phyloP scores from a whole-genome alignment of 2,329 filamentous ascomycete genomes.

The Apiospora malaysiana region DNA sequence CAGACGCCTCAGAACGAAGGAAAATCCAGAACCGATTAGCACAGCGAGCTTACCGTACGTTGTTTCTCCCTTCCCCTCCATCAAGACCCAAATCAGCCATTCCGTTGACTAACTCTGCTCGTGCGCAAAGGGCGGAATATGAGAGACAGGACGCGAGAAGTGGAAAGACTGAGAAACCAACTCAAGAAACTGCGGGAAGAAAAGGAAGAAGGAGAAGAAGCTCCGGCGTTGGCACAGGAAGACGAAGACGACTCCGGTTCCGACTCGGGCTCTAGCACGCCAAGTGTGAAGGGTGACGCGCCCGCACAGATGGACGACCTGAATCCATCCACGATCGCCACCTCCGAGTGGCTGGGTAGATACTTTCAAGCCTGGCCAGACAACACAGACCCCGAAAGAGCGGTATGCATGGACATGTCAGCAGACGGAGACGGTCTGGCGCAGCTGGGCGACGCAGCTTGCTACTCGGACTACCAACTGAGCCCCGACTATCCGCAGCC shows the following conservation, averaged over 20 bases:
- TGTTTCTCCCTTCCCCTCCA: too few relatives aligned
- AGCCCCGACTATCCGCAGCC: not conserved
- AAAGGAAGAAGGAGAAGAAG: constrained; percentile 31
- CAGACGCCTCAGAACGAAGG: constrained; percentile 40
- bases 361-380: constrained; percentile 38
- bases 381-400: constrained; percentile 27
- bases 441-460: constrained; percentile 30
- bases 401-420: constrained; percentile 28
- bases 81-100: not conserved
- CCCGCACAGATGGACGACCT: not conserved
- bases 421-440: constrained; percentile 36
- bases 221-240: not conserved
- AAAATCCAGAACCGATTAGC: constrained; percentile 44
- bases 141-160: constrained; percentile 41
- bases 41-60: constrained; percentile 42
- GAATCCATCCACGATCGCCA: constrained; percentile 27
- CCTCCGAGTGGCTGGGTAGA: constrained; percentile 31
- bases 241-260: not conserved
- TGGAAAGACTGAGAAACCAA: constrained; percentile 42
- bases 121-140: constrained; percentile 39
- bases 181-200: constrained; percentile 40
- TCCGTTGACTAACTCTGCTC: constrained; percentile 22
- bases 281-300: not conserved
- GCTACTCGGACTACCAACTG: not conserved
- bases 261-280: not conserved